Evolutionary conservation across 164 flowering plant genomes (phyloP).

Genomic region (Echeveria elegans): DNA sequence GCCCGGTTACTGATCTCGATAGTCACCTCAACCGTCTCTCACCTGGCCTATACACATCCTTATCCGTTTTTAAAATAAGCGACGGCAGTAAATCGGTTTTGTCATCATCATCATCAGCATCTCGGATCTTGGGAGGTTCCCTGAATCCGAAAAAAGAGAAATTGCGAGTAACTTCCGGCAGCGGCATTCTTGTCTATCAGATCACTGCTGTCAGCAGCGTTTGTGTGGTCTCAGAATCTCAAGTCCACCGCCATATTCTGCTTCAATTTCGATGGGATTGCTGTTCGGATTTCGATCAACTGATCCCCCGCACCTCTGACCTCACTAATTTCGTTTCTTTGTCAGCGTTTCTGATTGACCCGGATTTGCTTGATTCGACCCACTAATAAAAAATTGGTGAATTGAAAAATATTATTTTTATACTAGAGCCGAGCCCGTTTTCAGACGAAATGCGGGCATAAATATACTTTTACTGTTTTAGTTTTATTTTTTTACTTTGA

Average conservation of each 20-base stretch:
- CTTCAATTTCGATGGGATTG: background rate
- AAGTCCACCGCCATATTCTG: background rate
- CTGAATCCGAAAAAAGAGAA: constrained; percentile 57
- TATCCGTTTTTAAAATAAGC: constrained; percentile 51
- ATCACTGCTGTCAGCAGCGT: background rate
- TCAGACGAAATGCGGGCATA: no score
- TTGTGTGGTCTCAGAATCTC: background rate
- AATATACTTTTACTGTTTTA: no score
- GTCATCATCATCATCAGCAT: no score
- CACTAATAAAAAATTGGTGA: no score
- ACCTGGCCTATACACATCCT: constrained; percentile 77
- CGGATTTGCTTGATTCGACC: background rate
- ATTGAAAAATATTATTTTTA: no score
- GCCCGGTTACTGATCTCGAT: constrained; percentile 41
- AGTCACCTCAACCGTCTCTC: constrained; percentile 49
- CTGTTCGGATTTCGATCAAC: background rate
- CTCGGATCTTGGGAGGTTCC: constrained; percentile 16
- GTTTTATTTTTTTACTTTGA: no score
- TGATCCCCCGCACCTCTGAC: no score
- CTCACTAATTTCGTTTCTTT: no score
- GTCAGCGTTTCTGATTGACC: background rate
- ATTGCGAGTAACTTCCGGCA: constrained; percentile 20
- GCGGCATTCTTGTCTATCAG: constrained; percentile 10
- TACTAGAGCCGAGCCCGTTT: no score
- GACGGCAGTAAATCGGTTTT: constrained; percentile 28